Evolutionary conservation across 2,329 filamentous ascomycete species (phyloP).

Genomic region (Fusarium buxicola): DNA sequence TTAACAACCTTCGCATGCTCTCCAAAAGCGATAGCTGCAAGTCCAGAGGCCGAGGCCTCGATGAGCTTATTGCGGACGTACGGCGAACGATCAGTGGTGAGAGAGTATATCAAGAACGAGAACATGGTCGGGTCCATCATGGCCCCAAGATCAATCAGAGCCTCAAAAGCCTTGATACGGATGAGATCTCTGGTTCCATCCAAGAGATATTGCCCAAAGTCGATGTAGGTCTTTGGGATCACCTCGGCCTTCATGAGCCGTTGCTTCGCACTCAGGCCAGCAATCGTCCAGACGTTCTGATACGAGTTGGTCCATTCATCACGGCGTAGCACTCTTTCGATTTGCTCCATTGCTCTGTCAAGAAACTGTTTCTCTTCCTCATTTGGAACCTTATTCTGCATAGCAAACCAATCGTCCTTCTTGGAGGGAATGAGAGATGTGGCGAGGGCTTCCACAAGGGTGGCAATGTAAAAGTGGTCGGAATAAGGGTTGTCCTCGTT

Average conservation of each 20-base stretch:
- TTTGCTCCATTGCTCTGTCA: constrained; percentile 68
- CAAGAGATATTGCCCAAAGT: constrained; percentile 73
- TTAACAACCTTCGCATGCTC: constrained; percentile 63
- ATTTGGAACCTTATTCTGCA: constrained; percentile 58
- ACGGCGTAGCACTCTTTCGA: constrained; percentile 74
- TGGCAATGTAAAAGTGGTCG: constrained; percentile 89
- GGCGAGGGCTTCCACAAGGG: constrained; percentile 74
- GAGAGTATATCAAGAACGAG: constrained; percentile 65
- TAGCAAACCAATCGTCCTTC: constrained; percentile 58
- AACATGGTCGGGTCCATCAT: constrained; percentile 67
- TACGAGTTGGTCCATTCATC: constrained; percentile 77
- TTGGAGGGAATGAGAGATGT: constrained; percentile 66
- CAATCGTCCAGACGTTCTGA: constrained; percentile 74
- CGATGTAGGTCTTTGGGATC: constrained; percentile 63
- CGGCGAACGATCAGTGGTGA: constrained; percentile 73
- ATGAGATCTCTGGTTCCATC: constrained; percentile 73
- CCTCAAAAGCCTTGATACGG: constrained; percentile 74
- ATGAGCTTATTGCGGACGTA: constrained; percentile 71
- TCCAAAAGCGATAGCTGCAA: constrained; percentile 73
- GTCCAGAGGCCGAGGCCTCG: constrained; percentile 67
- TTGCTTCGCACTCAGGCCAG: constrained; percentile 71
- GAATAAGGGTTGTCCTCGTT: constrained; percentile 91
- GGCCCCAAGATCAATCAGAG: constrained; percentile 71
- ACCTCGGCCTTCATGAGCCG: constrained; percentile 73
- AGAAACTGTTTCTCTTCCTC: constrained; percentile 63